Evolutionary conservation across 768 basidiomycete genomes (phyloP).

Genomic region (Tylopilus balloui): DNA sequence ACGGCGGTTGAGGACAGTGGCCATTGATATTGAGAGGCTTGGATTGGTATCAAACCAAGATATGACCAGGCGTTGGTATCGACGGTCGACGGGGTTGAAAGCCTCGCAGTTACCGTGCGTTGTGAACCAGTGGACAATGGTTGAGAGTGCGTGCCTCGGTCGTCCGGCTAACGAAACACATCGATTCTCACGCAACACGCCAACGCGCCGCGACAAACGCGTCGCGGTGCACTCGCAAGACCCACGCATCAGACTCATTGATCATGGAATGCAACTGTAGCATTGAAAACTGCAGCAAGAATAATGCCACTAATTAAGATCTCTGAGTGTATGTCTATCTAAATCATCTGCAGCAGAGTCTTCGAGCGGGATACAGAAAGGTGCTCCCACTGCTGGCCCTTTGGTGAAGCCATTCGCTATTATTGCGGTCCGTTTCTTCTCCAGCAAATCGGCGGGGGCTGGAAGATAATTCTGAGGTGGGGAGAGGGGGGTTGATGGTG

Average conservation of each 20-base stretch:
- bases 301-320: slow-evolving; percentile 21
- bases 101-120: background rate
- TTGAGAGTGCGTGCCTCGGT: slow-evolving; percentile 1
- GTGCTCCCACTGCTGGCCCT: background rate
- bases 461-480: slow-evolving; percentile 46
- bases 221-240: slow-evolving; percentile 4
- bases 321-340: slow-evolving; percentile 24
- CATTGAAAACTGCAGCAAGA: background rate
- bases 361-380: slow-evolving; percentile 12
- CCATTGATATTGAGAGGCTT: slow-evolving; percentile 30
- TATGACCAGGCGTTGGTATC: background rate
- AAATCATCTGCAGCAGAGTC: slow-evolving; percentile 8
- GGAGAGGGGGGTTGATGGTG: slow-evolving; percentile 58
- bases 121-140: background rate
- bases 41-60: slow-evolving; percentile 2
- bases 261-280: slow-evolving; percentile 4
- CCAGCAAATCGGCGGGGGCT: background rate
- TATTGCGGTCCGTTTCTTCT: slow-evolving; percentile 6
- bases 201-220: slow-evolving; percentile 18
- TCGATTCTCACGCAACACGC: slow-evolving; percentile 26
- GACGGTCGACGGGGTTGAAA: background rate
- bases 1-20: slow-evolving; percentile 42
- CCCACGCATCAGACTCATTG: background rate
- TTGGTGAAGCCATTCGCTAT: background rate
- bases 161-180: slow-evolving; percentile 10